Evolutionary conservation across 495 filamentous ascomycete species (phyloP).

Genomic region (Hyaloscypha variabilis): DNA sequence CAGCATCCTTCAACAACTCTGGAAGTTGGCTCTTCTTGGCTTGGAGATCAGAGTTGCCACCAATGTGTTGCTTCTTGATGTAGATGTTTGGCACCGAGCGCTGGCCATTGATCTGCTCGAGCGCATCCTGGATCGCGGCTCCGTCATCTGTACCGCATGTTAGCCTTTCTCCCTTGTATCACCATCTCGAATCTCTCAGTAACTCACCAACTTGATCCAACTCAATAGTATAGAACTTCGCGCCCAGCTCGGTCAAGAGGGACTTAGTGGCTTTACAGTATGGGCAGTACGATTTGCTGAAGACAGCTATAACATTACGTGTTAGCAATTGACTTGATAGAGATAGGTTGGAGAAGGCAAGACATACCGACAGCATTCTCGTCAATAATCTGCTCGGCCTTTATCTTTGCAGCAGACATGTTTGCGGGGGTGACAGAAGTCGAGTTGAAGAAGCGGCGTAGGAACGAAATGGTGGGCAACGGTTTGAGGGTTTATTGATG

Average conservation of each 20-base stretch:
- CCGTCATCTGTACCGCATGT: conserved; percentile 66
- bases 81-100: conserved; percentile 93
- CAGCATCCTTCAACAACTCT: conserved; percentile 63
- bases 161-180: conserved; percentile 17
- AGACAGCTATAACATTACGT: conserved; percentile 65
- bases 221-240: conserved; percentile 77
- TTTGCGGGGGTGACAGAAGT: conserved; percentile 56
- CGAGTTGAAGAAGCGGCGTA: conserved; percentile 75
- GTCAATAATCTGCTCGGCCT: conserved; percentile 85
- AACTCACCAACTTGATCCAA: conserved; percentile 79
- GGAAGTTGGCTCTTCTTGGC: conserved; percentile 58
- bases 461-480: conserved; percentile 70
- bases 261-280: conserved; percentile 84
- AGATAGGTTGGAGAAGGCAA: background rate
- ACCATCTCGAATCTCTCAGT: background rate
- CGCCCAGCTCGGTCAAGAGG: conserved; percentile 66
- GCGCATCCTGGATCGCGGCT: conserved; percentile 77
- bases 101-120: conserved; percentile 79
- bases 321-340: background rate
- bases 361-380: conserved; percentile 85
- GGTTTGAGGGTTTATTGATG: conserved; percentile 6
- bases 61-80: conserved; percentile 88
- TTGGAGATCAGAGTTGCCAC: conserved; percentile 95
- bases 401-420: conserved; percentile 85
- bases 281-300: conserved; percentile 97